phyloP scores from a whole-genome alignment of 2,329 filamentous ascomycete species.

The Fusarium albidum region DNA sequence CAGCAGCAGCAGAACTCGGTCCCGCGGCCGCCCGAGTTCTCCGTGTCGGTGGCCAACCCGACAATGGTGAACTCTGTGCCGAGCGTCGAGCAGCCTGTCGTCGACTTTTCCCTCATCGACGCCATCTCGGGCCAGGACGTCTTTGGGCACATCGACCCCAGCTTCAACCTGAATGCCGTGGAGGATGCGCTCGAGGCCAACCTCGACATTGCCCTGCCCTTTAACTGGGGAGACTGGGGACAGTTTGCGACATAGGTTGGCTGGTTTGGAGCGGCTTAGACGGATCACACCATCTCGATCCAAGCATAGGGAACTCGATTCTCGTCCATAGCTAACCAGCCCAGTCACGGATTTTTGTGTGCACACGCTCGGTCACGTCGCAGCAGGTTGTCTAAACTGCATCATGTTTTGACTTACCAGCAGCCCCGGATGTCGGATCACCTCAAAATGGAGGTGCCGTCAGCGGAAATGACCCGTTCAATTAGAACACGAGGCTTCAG shows the following conservation, averaged over 20 bases:
- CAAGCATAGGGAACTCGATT: neutral
- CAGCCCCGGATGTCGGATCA: too few species aligned
- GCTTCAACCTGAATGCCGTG: constrained; percentile 61
- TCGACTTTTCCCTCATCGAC: constrained; percentile 54
- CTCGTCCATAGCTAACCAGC: neutral
- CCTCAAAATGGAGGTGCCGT: too few species aligned
- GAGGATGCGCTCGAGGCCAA: constrained; percentile 64
- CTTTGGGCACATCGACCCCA: constrained; percentile 64
- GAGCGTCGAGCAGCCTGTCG: constrained; percentile 46
- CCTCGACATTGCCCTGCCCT: constrained; percentile 61
- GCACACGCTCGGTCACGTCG: too few species aligned
- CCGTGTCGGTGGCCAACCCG: constrained; percentile 35
- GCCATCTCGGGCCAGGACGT: constrained; percentile 59
- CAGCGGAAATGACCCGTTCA: too few species aligned
- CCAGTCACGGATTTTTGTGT: too few species aligned
- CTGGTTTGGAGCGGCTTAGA: too few species aligned
- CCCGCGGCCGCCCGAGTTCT: constrained; percentile 25
- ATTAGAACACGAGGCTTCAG: too few species aligned
- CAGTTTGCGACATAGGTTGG: constrained; percentile 48
- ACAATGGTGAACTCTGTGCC: constrained; percentile 38
- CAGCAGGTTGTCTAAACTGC: too few species aligned
- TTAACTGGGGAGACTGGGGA: constrained; percentile 59
- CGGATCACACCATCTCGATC: neutral
- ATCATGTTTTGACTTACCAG: too few species aligned
- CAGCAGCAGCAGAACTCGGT: constrained; percentile 5